Percentiles rank a stretch among this genome's conserved stretches.
These are phyloP conservation scores for Plasmodium gallinaceum DNA, from an alignment of 169 alveolate genomes.

Conservation along the genomic window DNA sequence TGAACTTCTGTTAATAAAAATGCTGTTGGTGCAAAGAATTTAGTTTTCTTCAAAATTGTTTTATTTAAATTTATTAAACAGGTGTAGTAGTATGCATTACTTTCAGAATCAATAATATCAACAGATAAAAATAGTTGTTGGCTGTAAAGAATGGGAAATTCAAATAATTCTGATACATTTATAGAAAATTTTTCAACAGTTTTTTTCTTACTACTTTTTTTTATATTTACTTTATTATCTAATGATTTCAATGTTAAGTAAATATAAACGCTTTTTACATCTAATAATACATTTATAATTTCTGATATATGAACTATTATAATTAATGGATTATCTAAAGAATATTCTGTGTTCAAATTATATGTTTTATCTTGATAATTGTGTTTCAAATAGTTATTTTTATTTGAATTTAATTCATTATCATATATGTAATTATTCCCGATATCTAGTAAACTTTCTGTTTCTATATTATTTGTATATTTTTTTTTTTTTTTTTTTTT, in stretches of 20 bases:
- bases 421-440: neutral
- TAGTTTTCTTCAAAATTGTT: slow-evolving; percentile 32
- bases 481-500: slow-evolving; percentile 30
- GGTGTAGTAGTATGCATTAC: slow-evolving; percentile 10
- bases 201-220: slow-evolving; percentile 45
- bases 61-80: slow-evolving; percentile 65
- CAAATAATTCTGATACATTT: slow-evolving; percentile 59
- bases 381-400: slow-evolving; percentile 15
- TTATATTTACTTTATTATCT: slow-evolving; percentile 47
- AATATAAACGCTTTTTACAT: slow-evolving; percentile 31
- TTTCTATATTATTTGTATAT: neutral
- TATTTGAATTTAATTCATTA: neutral
- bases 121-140: slow-evolving; percentile 22
- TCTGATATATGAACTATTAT: slow-evolving; percentile 62
- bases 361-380: slow-evolving; percentile 13
- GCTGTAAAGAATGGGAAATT: slow-evolving; percentile 14
- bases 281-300: slow-evolving; percentile 44
- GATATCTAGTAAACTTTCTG: neutral
- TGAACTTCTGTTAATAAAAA: slow-evolving; percentile 31
- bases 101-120: slow-evolving; percentile 26
- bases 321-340: slow-evolving; percentile 10
- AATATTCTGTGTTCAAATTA: neutral
- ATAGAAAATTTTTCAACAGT: slow-evolving; percentile 29
- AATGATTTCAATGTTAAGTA: slow-evolving; percentile 53
- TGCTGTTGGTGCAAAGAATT: slow-evolving; percentile 31